phyloP scores from a whole-genome alignment of 169 alveolate genomes.

The Theileria orientalis region DNA sequence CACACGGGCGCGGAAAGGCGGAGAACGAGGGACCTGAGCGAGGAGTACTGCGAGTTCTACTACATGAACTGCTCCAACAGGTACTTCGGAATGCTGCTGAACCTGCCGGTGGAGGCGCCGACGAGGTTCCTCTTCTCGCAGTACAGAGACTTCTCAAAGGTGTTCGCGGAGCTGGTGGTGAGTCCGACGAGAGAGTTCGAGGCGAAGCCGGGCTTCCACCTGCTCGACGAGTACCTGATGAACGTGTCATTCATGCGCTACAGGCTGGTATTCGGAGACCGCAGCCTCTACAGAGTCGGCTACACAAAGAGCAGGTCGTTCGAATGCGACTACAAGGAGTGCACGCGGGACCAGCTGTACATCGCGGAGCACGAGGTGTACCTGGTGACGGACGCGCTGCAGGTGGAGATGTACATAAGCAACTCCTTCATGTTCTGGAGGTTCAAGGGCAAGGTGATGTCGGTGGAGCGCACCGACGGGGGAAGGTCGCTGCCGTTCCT shows the following conservation, averaged over 20 bases:
- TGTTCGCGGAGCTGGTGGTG: conserved; percentile 1
- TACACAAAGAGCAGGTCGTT: background rate
- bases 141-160: conserved; percentile 11
- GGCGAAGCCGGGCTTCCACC: background rate
- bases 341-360: background rate
- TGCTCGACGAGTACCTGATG: background rate
- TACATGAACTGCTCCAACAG: conserved; percentile 5
- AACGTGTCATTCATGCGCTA: background rate
- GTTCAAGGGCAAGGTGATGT: background rate
- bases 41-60: background rate
- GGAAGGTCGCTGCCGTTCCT: background rate
- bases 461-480: background rate
- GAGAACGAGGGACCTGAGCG: background rate
- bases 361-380: background rate
- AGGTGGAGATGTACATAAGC: background rate
- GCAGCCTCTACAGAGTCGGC: background rate
- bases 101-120: background rate
- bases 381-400: background rate
- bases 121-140: conserved; percentile 12
- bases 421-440: background rate
- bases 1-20: too few species aligned
- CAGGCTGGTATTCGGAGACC: background rate
- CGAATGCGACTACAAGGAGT: background rate
- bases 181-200: background rate
- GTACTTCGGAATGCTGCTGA: background rate